Conservation (phyloP, 768 basidiomycete genomes). For the Leccinum rimulosum region DNA sequence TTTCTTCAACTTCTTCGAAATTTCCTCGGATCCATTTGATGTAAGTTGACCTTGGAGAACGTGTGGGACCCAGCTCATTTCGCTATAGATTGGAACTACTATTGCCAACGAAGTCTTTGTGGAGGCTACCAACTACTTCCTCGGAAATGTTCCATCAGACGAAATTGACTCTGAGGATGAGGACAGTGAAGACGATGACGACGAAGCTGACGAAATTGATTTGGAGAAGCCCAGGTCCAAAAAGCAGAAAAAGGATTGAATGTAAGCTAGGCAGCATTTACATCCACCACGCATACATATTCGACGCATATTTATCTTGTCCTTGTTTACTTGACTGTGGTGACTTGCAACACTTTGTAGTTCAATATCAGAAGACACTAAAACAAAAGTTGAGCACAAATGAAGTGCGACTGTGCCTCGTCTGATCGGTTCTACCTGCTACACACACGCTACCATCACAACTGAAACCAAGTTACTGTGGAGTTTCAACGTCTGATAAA, state of each 20-base stretch:
- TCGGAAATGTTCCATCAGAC: conserved; percentile 59
- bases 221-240: conserved; percentile 79
- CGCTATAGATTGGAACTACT: conserved; percentile 58
- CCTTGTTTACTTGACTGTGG: conserved; percentile 10
- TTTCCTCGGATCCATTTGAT: conserved; percentile 60
- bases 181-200: conserved; percentile 68
- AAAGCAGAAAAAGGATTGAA: conserved; percentile 53
- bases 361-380: neutral
- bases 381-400: neutral
- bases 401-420: neutral
- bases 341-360: conserved; percentile 5
- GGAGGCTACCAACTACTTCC: conserved; percentile 79
- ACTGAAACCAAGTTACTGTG: neutral
- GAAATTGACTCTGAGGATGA: conserved; percentile 66
- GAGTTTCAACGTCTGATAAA: neutral
- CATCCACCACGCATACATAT: conserved; percentile 12
- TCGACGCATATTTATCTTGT: conserved; percentile 27
- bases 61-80: conserved; percentile 7
- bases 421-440: neutral
- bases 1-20: conserved; percentile 88
- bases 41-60: conserved; percentile 40
- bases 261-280: conserved; percentile 13
- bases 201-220: conserved; percentile 84
- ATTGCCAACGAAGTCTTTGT: conserved; percentile 80
- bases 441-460: neutral